Evolutionary conservation across 257 asterid species (phyloP), one percentile per base, ranked within the genome.

Genomic region (Jasminum sambac): DNA sequence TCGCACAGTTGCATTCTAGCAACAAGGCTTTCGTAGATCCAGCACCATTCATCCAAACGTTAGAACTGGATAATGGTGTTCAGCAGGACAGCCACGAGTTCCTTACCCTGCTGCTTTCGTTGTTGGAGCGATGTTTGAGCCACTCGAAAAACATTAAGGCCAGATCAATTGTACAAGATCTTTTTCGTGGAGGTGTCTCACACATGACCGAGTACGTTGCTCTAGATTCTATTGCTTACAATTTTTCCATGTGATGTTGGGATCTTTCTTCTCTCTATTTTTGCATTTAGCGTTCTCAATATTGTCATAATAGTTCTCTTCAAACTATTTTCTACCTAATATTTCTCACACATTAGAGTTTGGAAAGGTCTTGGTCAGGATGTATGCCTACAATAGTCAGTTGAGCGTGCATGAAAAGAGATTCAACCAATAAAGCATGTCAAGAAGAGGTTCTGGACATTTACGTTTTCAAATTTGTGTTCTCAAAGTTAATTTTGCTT

Each of bases 21-120:
- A 84, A 89, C 77, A 85, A 80, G 90, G 92, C 96, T 76, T 84
- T 85, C 78, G 98, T 95, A 83, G 99, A 95, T 79, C 91, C 99
- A 40, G 99, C 99, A 59, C 96, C 96, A 50, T 89, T 95, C 77
- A 95, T 95, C 77, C 88, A 83, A 81, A 86, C 96, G 63, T 79
- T 95, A 79, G 98, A 89, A 79, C 88, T 95, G 64, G 98, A 91
- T 84, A 91, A 91, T 85, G 92, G 89, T 68, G 92, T 95, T 83
- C 99, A 95, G 83, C 99, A 95, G 84, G 99, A 95, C 70, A 88
- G 96, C 83, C 99, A 95, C 30, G 99, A 95, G 86, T 95, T 95
- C 78, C 93, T 91, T 73, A 91, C 99, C 21, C 78, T 95, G 84
- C 95, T 95, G 34, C 88, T 89, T 64, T 95, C 98, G 68, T 79